A percentile compares a stretch with the other conserved stretches of the same genome.
Conservation (phyloP, 495 filamentous ascomycete genomes). For the Aspergillus ellipticus region DNA sequence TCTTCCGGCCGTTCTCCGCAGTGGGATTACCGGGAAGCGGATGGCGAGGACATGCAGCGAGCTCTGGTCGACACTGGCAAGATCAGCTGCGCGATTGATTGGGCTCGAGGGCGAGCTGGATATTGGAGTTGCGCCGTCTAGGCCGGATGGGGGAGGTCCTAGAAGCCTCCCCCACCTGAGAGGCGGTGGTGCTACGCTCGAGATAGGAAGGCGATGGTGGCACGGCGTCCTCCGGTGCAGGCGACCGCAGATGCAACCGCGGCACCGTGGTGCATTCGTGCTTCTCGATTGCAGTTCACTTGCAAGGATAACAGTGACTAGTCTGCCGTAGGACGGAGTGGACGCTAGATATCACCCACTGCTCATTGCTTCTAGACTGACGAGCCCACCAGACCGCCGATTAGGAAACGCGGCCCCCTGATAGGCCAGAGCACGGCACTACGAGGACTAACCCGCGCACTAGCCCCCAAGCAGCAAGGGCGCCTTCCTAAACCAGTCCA, state of each 20-base stretch:
- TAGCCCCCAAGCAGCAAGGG: not conserved
- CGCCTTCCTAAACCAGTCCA: not conserved
- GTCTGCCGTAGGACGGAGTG: not conserved
- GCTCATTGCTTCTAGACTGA: no score
- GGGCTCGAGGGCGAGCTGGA: not conserved
- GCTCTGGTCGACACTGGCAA: not conserved
- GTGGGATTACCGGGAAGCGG: not conserved
- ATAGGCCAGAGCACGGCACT: not conserved
- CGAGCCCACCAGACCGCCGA: not conserved
- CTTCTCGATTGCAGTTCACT: not conserved
- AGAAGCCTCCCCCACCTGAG: not conserved
- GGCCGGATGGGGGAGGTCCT: not conserved
- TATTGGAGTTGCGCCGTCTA: not conserved
- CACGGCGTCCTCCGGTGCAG: not conserved
- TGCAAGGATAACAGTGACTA: no score
- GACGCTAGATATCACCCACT: not conserved
- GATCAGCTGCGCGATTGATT: constrained; percentile 5
- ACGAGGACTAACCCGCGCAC: not conserved
- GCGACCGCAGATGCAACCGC: not conserved
- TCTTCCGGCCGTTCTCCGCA: not conserved
- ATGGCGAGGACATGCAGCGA: not conserved
- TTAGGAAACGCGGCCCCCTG: not conserved
- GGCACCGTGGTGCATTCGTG: not conserved
- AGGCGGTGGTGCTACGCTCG: not conserved
- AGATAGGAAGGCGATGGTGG: not conserved